Percentiles rank a stretch among this genome's conserved stretches.
Evolutionary conservation across 768 basidiomycete genomes (phyloP).

Genomic region (Pleurotus pulmonarius): DNA sequence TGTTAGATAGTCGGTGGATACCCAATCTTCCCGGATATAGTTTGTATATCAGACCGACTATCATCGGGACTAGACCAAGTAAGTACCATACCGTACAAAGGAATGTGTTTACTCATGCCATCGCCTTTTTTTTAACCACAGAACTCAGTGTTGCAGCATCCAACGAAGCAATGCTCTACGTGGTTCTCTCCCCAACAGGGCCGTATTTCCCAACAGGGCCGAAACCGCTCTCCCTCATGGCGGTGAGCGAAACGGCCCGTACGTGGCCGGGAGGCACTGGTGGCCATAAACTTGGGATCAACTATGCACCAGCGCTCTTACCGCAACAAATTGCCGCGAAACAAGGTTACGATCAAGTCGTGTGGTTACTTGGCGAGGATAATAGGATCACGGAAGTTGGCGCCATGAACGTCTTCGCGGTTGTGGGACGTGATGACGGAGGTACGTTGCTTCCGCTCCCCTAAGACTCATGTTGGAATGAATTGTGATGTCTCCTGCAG

Average conservation of each 20-base stretch:
- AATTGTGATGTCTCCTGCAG: constrained; percentile 24
- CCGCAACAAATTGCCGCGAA: constrained; percentile 65
- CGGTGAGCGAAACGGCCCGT: constrained; percentile 35
- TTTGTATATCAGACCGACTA: constrained; percentile 82
- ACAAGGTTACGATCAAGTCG: constrained; percentile 71
- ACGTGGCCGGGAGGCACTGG: constrained; percentile 69
- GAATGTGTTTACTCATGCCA: too few relatives aligned
- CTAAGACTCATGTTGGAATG: neutral
- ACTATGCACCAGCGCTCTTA: constrained; percentile 58
- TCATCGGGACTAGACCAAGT: constrained; percentile 53
- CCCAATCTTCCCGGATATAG: constrained; percentile 70
- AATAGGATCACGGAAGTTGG: constrained; percentile 55
- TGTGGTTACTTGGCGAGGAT: constrained; percentile 71
- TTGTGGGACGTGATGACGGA: constrained; percentile 55
- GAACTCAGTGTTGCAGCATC: constrained; percentile 66
- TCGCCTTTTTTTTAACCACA: neutral
- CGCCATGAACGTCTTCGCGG: constrained; percentile 80
- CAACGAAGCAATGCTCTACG: constrained; percentile 70
- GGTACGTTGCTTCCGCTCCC: constrained; percentile 28
- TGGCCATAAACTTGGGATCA: constrained; percentile 70
- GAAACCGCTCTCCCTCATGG: constrained; percentile 46
- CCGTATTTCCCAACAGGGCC: constrained; percentile 73
- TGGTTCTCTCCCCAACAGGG: constrained; percentile 68
- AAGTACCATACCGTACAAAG: constrained; percentile 3
- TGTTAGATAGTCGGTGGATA: constrained; percentile 81